Conservation (phyloP, 108 stramenopile genomes). For the Conticribra guillardii region DNA sequence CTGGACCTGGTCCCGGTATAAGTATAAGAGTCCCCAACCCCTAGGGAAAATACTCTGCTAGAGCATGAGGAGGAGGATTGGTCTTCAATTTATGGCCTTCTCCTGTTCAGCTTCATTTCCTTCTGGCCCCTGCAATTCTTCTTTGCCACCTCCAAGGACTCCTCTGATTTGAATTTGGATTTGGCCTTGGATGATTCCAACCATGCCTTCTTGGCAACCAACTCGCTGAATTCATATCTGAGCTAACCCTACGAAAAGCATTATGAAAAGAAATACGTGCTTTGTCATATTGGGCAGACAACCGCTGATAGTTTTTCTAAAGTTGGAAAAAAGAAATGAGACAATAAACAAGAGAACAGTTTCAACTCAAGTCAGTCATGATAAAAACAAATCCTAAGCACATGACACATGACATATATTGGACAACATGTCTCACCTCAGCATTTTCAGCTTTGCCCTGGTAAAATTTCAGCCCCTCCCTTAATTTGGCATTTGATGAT, state of each 20-base stretch:
- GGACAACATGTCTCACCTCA: conserved; percentile 3
- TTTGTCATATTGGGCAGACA: conserved; percentile 76
- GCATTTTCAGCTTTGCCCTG: conserved; percentile 56
- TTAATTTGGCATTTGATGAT: conserved; percentile 62
- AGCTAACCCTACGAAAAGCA: conserved; percentile 67
- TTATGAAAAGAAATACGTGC: conserved; percentile 71
- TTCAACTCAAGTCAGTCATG: no score
- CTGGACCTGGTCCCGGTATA: no score
- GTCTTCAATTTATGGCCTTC: no score
- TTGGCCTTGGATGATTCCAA: conserved; percentile 65
- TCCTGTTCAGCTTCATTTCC: no score
- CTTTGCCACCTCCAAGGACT: conserved; percentile 55
- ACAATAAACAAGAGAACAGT: neutral
- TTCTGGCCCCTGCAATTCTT: no score
- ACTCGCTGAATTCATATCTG: conserved; percentile 68
- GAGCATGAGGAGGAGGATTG: no score
- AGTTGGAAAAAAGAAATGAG: neutral
- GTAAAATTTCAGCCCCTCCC: conserved; percentile 56
- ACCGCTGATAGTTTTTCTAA: conserved; percentile 82
- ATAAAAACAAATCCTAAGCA: no score
- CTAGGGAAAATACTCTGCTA: no score
- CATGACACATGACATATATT: no score
- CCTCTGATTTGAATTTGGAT: no score
- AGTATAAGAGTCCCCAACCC: no score
- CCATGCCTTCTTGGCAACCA: conserved; percentile 48